phyloP scores from a whole-genome alignment of 192 early-diverging fungal species.

The Backusella luteola region DNA sequence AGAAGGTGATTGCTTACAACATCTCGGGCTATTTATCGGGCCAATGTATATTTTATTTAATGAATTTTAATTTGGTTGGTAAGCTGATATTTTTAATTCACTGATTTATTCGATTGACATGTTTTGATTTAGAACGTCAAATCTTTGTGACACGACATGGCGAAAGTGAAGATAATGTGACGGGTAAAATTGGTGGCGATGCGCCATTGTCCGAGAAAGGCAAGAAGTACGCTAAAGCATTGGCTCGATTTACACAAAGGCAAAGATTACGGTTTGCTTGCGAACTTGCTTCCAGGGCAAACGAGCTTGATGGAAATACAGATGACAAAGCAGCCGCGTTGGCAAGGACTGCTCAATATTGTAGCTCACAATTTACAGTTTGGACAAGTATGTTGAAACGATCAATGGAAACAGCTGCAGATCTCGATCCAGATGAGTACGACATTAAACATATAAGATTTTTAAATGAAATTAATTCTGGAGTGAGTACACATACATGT shows the following conservation, averaged over 20 bases:
- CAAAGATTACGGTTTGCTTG: slow-evolving; percentile 52
- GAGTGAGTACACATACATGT: slow-evolving; percentile 37
- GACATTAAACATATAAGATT: slow-evolving; percentile 77
- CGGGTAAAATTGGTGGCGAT: slow-evolving; percentile 74
- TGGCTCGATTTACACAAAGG: slow-evolving; percentile 72
- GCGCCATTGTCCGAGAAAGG: slow-evolving; percentile 66
- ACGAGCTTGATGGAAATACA: slow-evolving; percentile 1
- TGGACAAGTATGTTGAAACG: slow-evolving; percentile 91
- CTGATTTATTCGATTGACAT: background rate
- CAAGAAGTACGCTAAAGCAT: slow-evolving; percentile 66
- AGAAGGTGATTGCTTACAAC: slow-evolving; percentile 93
- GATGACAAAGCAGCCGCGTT: slow-evolving; percentile 53
- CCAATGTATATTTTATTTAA: slow-evolving; percentile 96
- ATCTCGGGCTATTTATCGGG: slow-evolving; percentile 90
- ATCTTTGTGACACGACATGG: slow-evolving; percentile 96
- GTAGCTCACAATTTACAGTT: slow-evolving; percentile 52
- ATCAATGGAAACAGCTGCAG: slow-evolving; percentile 80
- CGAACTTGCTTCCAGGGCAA: slow-evolving; percentile 28
- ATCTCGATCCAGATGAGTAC: slow-evolving; percentile 76
- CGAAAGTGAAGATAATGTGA: slow-evolving; percentile 83
- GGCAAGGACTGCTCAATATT: slow-evolving; percentile 66
- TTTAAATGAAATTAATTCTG: slow-evolving; percentile 92
- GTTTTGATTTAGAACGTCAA: slow-evolving; percentile 50
- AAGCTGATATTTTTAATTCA: slow-evolving; percentile 8
- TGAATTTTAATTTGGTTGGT: slow-evolving; percentile 93